Evolutionary conservation across 495 filamentous ascomycete species (phyloP), one percentile per base, ranked within the genome.

Genomic region (Aspergillus cavernicola): DNA sequence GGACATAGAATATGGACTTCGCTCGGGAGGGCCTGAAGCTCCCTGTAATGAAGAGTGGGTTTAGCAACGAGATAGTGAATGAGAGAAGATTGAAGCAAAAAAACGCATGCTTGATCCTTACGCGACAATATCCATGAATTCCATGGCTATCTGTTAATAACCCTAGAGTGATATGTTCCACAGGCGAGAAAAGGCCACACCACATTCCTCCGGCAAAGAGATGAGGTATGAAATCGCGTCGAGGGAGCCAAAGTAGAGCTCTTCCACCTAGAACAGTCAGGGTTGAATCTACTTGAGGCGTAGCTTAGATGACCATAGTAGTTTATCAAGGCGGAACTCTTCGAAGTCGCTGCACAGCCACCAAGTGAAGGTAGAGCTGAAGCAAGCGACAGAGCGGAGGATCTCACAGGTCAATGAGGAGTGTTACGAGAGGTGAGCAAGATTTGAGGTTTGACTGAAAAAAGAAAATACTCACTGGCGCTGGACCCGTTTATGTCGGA

Each of bases 1-100:
- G 78, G 76, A 43, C 78, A 81, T 41, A 81, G 64, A 40, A 79
- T 66, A 58, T 81, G 78, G 32, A 72, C 63, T 31, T 66, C 65
- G 22, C 72, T 65, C 1, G 75, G 74, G 53, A 80, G 70, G 33
- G 69, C 62, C 50, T 72, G 72, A 6, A 77, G 63, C 63, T 77
- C 69, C 50, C 73, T 76, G 46, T 16, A 45, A 28, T 31, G 24
- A 36, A 26, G 11, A 41, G 9, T 4, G 22, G 24, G 15, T 50
- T 47, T 28, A 54, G 31, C 24, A 18, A 52, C 7, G 23, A 32
- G 22, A 5, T 15, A 22, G 39, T 22, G 18, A 43, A 38, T 23
- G 4, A 42, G 6, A 32, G 15, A 23, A 16, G 1, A 50, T 15
- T 4, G 23, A 37, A 39, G 32, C 8, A 48, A 39, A 9, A 18